Evolutionary conservation across 2,329 filamentous ascomycete species (phyloP).

Genomic region (Dothiorella sarmentorum): DNA sequence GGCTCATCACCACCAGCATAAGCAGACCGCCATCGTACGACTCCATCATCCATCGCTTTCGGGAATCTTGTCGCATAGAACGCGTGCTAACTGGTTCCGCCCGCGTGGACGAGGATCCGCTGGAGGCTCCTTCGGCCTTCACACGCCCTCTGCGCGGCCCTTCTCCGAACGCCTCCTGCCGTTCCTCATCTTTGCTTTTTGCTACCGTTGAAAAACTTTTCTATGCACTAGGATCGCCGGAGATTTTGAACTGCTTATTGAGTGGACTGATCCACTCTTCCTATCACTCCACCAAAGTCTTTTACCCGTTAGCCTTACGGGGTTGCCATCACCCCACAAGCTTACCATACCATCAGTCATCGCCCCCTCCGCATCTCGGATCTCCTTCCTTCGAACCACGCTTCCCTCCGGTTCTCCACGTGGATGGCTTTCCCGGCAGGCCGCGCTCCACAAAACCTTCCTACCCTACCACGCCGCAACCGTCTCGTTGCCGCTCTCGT

Average conservation of each 20-base stretch:
- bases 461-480: constrained; percentile 16
- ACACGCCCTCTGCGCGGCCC: background rate
- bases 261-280: background rate
- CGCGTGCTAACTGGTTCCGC: background rate
- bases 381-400: too few species aligned
- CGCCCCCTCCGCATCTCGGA: too few species aligned
- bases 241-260: background rate
- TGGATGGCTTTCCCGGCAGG: too few species aligned
- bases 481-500: constrained; percentile 12
- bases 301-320: background rate
- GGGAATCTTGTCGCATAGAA: background rate
- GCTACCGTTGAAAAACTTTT: too few species aligned
- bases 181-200: too few species aligned
- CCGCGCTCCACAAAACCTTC: too few species aligned
- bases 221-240: background rate
- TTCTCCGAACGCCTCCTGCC: too few species aligned
- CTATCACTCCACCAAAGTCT: constrained; percentile 8
- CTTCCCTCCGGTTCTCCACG: background rate
- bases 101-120: background rate
- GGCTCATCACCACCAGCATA: background rate
- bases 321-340: background rate
- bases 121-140: background rate
- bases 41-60: background rate
- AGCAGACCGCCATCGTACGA: constrained; percentile 6
- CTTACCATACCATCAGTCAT: background rate